Percentiles rank a stretch among this genome's conserved stretches.
Conservation (phyloP, 805 yeast species). For the Wickerhamiella nectarea region DNA sequence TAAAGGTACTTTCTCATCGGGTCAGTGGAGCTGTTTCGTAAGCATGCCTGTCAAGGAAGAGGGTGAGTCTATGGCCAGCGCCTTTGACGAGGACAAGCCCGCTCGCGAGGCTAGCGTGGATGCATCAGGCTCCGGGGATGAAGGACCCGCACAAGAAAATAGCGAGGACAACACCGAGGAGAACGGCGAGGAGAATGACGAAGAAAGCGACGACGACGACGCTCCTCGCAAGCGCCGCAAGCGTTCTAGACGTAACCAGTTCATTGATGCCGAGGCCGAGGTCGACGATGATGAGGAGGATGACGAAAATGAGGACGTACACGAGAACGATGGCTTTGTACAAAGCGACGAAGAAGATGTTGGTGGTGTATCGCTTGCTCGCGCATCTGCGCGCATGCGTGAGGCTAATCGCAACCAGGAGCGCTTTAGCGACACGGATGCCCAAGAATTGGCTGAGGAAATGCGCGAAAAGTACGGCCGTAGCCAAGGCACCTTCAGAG, state of each 20-base stretch:
- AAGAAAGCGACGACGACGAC: constrained; percentile 29
- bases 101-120: too few species aligned
- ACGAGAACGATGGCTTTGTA: constrained; percentile 50
- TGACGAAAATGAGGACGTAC: constrained; percentile 88
- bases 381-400: constrained; percentile 47
- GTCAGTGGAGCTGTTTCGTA: too few species aligned
- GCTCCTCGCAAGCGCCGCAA: constrained; percentile 29
- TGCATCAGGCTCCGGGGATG: too few species aligned
- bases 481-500: constrained; percentile 68
- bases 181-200: constrained; percentile 32
- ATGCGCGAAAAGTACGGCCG: constrained; percentile 87
- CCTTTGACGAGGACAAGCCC: background rate
- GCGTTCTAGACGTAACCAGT: constrained; percentile 48
- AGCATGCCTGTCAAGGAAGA: background rate
- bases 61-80: background rate
- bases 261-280: constrained; percentile 96
- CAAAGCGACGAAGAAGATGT: constrained; percentile 41
- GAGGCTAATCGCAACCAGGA: constrained; percentile 61
- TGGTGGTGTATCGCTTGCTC: constrained; percentile 25
- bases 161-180: constrained; percentile 17
- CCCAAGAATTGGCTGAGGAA: constrained; percentile 83
- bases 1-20: too few species aligned
- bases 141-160: too few species aligned
- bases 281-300: constrained; percentile 91
- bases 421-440: constrained; percentile 83